These are phyloP conservation scores for Thalia dealbata DNA, from an alignment of 176 grass and related monocot species.

Conservation along the genomic window DNA sequence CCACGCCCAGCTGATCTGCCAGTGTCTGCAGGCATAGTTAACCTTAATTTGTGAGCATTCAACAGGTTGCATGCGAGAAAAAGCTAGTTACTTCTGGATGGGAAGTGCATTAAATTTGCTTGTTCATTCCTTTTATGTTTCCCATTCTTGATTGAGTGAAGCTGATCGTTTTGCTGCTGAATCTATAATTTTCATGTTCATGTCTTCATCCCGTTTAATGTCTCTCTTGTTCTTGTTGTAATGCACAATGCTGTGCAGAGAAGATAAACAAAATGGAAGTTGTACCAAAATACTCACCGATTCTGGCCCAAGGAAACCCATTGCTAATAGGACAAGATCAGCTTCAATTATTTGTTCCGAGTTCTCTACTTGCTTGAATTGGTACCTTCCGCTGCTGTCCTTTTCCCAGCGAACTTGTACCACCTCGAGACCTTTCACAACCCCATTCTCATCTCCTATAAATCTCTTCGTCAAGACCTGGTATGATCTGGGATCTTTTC, in stretches of 20 bases:
- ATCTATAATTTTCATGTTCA: too few species aligned
- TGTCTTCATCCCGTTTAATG: too few species aligned
- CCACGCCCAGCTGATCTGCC: constrained; percentile 60
- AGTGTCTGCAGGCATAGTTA: constrained; percentile 39
- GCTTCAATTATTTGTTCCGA: constrained; percentile 74
- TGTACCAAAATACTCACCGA: constrained; percentile 29
- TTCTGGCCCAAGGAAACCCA: constrained; percentile 98
- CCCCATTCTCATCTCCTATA: constrained; percentile 71
- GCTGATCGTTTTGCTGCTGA: too few species aligned
- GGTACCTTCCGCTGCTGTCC: constrained; percentile 50
- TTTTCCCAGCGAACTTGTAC: constrained; percentile 66
- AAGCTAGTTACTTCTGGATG: too few species aligned
- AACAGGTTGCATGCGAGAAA: too few species aligned
- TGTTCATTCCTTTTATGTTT: background rate
- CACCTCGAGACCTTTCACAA: constrained; percentile 73
- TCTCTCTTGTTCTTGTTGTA: too few species aligned
- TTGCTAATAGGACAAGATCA: constrained; percentile 83
- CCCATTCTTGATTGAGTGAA: too few species aligned
- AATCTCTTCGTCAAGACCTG: constrained; percentile 79
- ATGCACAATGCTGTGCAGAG: background rate
- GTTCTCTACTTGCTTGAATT: constrained; percentile 55
- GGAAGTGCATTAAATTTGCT: background rate
- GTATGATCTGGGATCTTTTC: constrained; percentile 87
- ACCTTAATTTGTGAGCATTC: background rate
- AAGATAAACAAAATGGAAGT: background rate